phyloP scores from a whole-genome alignment of 176 grass and related monocot genomes.

The Pontederia paniculata region DNA sequence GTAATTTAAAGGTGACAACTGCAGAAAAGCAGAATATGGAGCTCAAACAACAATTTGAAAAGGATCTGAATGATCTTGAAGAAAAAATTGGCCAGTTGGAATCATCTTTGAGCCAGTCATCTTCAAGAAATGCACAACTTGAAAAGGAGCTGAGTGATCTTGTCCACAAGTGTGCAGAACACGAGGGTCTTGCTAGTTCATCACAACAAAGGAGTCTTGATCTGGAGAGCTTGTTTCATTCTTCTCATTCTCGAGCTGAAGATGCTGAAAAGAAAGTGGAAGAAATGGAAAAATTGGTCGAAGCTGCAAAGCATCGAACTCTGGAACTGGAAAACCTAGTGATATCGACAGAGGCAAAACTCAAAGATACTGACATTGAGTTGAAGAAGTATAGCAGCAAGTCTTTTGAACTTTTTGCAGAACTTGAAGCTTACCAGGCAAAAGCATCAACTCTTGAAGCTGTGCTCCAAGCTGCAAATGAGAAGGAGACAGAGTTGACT shows the following conservation, averaged over 20 bases:
- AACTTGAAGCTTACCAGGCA: constrained; percentile 58
- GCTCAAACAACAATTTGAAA: constrained; percentile 16
- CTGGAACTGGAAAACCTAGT: constrained; percentile 48
- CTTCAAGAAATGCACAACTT: constrained; percentile 8
- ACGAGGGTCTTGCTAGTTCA: constrained; percentile 4
- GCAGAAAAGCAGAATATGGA: constrained; percentile 35
- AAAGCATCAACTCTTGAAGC: constrained; percentile 36
- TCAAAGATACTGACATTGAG: constrained; percentile 31
- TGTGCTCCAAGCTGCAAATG: constrained; percentile 35
- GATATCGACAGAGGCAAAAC: constrained; percentile 22
- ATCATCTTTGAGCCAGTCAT: constrained; percentile 11
- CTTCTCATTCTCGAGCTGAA: constrained; percentile 23
- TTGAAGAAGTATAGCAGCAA: constrained; percentile 22
- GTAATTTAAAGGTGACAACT: constrained; percentile 51
- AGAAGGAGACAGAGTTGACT: constrained; percentile 33
- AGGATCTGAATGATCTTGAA: constrained; percentile 13
- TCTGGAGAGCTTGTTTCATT: constrained; percentile 20
- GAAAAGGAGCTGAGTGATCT: constrained; percentile 11
- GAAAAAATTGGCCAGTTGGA: constrained; percentile 27
- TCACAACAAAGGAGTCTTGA: constrained; percentile 2
- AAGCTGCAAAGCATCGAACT: constrained; percentile 7
- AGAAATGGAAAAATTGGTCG: constrained; percentile 23
- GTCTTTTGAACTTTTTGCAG: constrained; percentile 38
- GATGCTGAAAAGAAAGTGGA: constrained; percentile 19
- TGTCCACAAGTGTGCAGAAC: constrained; percentile 6